Evolutionary conservation across 768 basidiomycete genomes (phyloP), one percentile per base, ranked within the genome.

Genomic region (Tylopilus sp.): DNA sequence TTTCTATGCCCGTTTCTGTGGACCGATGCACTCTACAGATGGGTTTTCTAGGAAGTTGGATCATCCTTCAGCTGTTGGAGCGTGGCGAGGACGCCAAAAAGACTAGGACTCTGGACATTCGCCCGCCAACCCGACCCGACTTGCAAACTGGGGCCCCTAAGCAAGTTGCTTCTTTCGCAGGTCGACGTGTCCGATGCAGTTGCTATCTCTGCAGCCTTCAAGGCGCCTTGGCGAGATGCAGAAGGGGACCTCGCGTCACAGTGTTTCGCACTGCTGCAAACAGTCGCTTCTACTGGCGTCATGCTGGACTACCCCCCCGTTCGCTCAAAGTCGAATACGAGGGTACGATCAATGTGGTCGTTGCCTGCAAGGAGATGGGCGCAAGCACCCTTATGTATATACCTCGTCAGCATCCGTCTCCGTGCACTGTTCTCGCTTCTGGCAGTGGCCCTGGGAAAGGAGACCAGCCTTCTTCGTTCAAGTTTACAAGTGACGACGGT

Each of bases 31-130:
- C 11, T 25, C 22, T 23, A 42, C 30, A 88, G 87, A 80, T 81
- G 4, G 88, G 88, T 1, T 88, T 89, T 52, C 67, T 89, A 3
- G 88, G 88, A 12, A 85, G 86, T 7, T 91, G 88, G 88, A 82
- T 91, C 33, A 82, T 85, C 4, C 71, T 80, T 0, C 80, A 86
- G 40, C 71, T 91, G 2, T 52, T 90, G 4, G 73, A 81, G 46
- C 80, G 88, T 2, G 88, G 88, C 1, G 88, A 91, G 66, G 76
- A 86, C 53, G 81, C 84, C 0, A 72, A 69, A 35, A 72, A 70
- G 13, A 88, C 90, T 15, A 75, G 88, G 15, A 68, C 91, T 2
- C 58, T 90, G 30, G 88, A 91, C 65, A 73, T 90, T 35, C 77
- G 78, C n/a, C 62, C 73, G 1, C 86, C 88, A 0, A 71, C 74